Evolutionary conservation across 192 early-diverging fungal species (phyloP).

Genomic region (Neocallimastix lanati): DNA sequence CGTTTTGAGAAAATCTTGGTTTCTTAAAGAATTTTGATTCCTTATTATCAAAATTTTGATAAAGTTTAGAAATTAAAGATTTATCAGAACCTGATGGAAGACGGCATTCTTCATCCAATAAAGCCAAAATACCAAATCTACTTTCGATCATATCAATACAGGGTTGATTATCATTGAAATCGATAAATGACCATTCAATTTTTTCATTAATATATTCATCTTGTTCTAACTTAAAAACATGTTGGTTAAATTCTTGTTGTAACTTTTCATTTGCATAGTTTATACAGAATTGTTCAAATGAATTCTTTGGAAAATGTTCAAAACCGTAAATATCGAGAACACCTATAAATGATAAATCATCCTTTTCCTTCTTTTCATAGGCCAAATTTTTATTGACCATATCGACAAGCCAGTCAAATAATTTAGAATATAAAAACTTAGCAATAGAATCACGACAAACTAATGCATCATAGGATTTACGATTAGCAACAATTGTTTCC

Average conservation of each 20-base stretch:
- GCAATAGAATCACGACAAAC: constrained; percentile 86
- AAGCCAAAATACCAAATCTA: constrained; percentile 75
- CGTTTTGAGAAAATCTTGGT: constrained; percentile 69
- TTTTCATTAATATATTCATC: constrained; percentile 92
- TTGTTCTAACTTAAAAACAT: constrained; percentile 96
- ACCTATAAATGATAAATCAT: constrained; percentile 64
- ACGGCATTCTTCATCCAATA: constrained; percentile 84
- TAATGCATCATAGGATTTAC: constrained; percentile 51
- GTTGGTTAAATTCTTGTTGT: too few species aligned
- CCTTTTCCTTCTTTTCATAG: constrained; percentile 16
- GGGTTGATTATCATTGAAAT: too few species aligned
- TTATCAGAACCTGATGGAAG: constrained; percentile 73
- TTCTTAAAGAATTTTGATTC: constrained; percentile 62
- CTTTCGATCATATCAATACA: constrained; percentile 96
- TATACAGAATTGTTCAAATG: too few species aligned
- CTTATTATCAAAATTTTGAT: constrained; percentile 50
- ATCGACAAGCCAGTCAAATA: constrained; percentile 93
- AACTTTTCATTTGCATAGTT: too few species aligned
- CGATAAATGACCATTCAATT: constrained; percentile 95
- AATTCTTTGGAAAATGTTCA: constrained; percentile 98
- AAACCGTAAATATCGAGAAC: constrained; percentile 98
- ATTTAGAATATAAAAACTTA: constrained; percentile 85
- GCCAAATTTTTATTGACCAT: constrained; percentile 67
- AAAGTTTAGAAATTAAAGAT: constrained; percentile 76
- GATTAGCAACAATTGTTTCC: constrained; percentile 76